Percentiles rank a stretch among this genome's conserved stretches.
phyloP scores from a whole-genome alignment of 495 filamentous ascomycete species.

The Letharia lupina region DNA sequence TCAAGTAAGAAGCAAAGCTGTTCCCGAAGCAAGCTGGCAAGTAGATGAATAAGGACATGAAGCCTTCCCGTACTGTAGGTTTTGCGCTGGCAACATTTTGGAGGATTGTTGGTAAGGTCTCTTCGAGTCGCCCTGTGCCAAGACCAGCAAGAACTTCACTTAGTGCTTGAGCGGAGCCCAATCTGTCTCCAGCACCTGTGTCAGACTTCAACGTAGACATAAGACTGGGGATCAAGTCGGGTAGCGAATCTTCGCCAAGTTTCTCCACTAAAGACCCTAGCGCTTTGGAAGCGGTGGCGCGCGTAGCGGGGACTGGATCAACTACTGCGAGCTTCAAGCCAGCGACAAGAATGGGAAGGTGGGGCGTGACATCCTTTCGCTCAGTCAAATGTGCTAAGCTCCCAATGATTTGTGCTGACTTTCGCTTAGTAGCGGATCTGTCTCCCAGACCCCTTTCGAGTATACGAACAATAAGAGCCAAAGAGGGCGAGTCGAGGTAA shows the following conservation, averaged over 20 bases:
- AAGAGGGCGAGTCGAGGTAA: constrained; percentile 89
- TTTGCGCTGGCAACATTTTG: constrained; percentile 94
- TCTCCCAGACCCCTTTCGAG: constrained; percentile 87
- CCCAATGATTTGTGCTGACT: constrained; percentile 93
- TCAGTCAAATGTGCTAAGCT: constrained; percentile 95
- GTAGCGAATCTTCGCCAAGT: constrained; percentile 90
- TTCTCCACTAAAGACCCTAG: constrained; percentile 93
- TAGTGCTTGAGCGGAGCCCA: constrained; percentile 94
- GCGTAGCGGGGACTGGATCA: constrained; percentile 93
- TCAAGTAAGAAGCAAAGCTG: constrained; percentile 92
- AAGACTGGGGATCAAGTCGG: constrained; percentile 92
- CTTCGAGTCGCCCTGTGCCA: constrained; percentile 84
- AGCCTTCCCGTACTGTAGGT: constrained; percentile 84
- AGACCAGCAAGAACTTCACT: constrained; percentile 93
- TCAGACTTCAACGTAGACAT: constrained; percentile 98
- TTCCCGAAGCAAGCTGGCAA: constrained; percentile 98
- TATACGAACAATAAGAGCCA: constrained; percentile 90
- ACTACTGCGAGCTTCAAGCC: constrained; percentile 83
- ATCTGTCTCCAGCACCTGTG: constrained; percentile 85
- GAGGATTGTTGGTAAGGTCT: constrained; percentile 90
- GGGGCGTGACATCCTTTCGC: constrained; percentile 81
- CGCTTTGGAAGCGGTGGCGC: constrained; percentile 92
- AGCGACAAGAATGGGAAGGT: constrained; percentile 86
- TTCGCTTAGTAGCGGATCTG: constrained; percentile 86
- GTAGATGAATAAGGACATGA: constrained; percentile 99